Percentiles rank a stretch among this genome's conserved stretches.
Evolutionary conservation across 805 yeast species (phyloP).

Genomic region (Yamadazyma laniorum): DNA sequence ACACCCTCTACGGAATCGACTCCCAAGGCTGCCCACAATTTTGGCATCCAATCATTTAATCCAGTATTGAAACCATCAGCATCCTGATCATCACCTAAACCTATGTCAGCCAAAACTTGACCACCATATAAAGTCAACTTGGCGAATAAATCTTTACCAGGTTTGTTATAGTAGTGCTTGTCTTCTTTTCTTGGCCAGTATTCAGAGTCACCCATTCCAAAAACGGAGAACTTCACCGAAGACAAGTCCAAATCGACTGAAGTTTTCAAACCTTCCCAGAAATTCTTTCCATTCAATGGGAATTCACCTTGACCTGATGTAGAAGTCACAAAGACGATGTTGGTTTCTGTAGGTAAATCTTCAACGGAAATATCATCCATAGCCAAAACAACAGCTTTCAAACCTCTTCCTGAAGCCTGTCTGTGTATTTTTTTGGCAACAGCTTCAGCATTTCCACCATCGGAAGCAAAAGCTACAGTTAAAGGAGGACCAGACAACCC

Average conservation of each 20-base stretch:
- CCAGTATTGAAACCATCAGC: constrained; percentile 94
- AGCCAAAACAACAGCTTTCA: constrained; percentile 61
- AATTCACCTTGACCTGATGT: constrained; percentile 88
- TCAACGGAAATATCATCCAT: constrained; percentile 74
- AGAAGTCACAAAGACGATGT: constrained; percentile 66
- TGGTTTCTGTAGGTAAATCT: constrained; percentile 68
- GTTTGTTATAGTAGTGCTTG: constrained; percentile 90
- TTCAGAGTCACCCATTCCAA: constrained; percentile 78
- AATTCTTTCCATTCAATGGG: constrained; percentile 75
- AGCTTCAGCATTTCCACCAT: constrained; percentile 84
- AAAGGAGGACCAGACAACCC: constrained; percentile 92
- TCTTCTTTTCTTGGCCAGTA: constrained; percentile 99
- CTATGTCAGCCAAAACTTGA: constrained; percentile 67
- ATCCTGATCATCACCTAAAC: constrained; percentile 95
- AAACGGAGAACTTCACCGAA: constrained; percentile 55
- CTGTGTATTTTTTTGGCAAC: constrained; percentile 76
- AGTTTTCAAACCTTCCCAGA: constrained; percentile 70
- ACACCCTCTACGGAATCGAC: constrained; percentile 78
- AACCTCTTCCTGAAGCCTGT: constrained; percentile 78
- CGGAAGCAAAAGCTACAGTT: constrained; percentile 83
- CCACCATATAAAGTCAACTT: constrained; percentile 73
- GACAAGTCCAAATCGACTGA: constrained; percentile 65
- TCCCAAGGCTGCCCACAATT: constrained; percentile 84
- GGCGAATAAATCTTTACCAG: constrained; percentile 68
- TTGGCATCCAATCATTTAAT: constrained; percentile 82